Conservation (phyloP, 139 green algal species). For the Chlamydomonas sp. region DNA sequence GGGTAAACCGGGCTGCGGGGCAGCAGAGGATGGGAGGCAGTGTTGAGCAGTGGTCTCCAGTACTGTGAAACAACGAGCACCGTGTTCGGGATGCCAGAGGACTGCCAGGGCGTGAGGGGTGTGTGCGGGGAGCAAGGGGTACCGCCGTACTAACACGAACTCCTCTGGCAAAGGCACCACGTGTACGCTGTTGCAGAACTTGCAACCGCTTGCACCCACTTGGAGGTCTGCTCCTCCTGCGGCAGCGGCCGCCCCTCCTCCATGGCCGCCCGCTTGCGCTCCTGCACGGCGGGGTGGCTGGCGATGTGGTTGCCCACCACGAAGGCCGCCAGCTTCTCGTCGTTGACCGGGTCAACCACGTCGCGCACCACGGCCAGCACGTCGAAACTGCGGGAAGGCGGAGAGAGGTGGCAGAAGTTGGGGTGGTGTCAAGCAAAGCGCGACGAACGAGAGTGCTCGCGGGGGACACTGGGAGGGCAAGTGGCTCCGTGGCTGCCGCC, state of each 20-base stretch:
- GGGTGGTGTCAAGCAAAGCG: neutral
- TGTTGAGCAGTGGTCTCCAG: no score
- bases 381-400: conserved; percentile 84
- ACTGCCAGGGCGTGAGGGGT: no score
- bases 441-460: no score
- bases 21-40: no score
- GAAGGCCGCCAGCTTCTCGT: conserved; percentile 94
- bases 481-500: no score
- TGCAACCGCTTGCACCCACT: neutral
- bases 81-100: no score
- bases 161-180: neutral
- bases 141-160: no score
- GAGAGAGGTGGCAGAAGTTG: neutral
- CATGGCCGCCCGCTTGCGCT: conserved; percentile 23
- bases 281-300: conserved; percentile 77
- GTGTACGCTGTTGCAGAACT: neutral
- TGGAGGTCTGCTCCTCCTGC: conserved; percentile 8
- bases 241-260: conserved; percentile 20
- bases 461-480: neutral
- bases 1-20: no score
- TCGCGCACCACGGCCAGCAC: conserved; percentile 97
- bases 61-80: no score
- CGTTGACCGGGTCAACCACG: conserved; percentile 91
- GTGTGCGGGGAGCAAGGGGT: no score
- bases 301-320: conserved; percentile 89